These are phyloP conservation scores for Melaleuca quinquenervia DNA, from an alignment of 345 rosid genomes.

Conservation along the genomic window DNA sequence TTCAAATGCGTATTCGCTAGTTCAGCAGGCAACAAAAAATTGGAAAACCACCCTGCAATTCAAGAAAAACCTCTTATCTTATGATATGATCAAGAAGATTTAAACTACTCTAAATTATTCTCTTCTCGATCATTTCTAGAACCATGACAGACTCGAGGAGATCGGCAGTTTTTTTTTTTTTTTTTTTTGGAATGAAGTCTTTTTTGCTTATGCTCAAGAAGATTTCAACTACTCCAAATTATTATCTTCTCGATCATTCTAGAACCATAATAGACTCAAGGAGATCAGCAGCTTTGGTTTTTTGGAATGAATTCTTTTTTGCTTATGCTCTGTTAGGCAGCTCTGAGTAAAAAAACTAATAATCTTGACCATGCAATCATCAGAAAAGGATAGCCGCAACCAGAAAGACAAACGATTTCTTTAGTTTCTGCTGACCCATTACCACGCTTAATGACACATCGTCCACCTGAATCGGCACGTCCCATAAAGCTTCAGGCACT, in stretches of 20 bases:
- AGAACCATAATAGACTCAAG: background rate
- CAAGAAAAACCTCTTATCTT: background rate
- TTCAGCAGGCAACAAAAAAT: background rate
- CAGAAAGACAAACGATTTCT: background rate
- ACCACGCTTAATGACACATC: too few species aligned
- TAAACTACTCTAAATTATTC: background rate
- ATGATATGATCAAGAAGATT: background rate
- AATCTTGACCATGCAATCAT: background rate
- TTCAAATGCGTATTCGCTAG: background rate
- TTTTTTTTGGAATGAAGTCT: background rate
- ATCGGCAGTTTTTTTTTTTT: background rate
- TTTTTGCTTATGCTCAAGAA: background rate
- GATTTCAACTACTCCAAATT: background rate
- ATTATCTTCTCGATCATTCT: background rate
- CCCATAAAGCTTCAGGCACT: background rate
- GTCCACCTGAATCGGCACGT: background rate
- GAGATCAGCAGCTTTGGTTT: background rate
- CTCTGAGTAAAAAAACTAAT: background rate
- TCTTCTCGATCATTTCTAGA: background rate
- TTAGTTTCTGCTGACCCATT: background rate
- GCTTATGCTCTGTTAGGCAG: background rate
- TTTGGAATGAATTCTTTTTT: background rate
- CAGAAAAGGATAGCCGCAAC: background rate
- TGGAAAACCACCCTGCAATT: background rate
- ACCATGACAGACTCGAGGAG: background rate